These are phyloP conservation scores for Sarcodon sp. DNA, from an alignment of 768 basidiomycete species.

Conservation along the genomic window DNA sequence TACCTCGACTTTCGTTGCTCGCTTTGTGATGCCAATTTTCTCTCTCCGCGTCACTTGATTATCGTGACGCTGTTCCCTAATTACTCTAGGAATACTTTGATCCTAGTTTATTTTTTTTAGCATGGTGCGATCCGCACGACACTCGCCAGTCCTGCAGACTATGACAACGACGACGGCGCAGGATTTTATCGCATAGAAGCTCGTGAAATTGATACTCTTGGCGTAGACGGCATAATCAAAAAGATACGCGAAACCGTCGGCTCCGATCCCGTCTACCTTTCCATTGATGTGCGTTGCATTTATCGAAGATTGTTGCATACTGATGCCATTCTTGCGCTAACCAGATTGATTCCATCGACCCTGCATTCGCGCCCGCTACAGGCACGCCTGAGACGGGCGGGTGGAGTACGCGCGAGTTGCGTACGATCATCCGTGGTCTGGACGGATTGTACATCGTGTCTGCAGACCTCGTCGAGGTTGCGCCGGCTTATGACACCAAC, in stretches of 20 bases:
- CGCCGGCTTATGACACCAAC: conserved; percentile 67
- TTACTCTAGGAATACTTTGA: too few relatives aligned
- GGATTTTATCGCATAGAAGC: conserved; percentile 81
- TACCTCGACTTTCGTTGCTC: conserved; percentile 14
- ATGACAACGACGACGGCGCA: conserved; percentile 61
- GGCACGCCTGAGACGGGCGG: conserved; percentile 80
- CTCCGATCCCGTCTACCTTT: conserved; percentile 61
- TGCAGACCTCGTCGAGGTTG: conserved; percentile 78
- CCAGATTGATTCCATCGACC: conserved; percentile 72
- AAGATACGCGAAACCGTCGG: conserved; percentile 75
- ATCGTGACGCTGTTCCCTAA: too few relatives aligned
- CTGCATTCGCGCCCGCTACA: conserved; percentile 72
- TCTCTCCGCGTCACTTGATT: conserved; percentile 5
- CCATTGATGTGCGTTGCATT: conserved; percentile 45
- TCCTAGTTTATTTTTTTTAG: conserved; percentile 24
- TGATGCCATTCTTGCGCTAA: background rate
- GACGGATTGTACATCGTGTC: conserved; percentile 68
- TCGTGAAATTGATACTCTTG: conserved; percentile 74
- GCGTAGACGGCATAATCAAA: conserved; percentile 65
- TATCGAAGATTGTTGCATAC: conserved; percentile 1
- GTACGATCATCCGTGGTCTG: conserved; percentile 63
- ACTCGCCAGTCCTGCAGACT: conserved; percentile 65
- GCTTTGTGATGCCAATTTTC: conserved; percentile 67
- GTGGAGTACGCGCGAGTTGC: conserved; percentile 76
- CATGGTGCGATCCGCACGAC: conserved; percentile 84